Percentiles rank a stretch among this genome's conserved stretches.
These are phyloP conservation scores for Excoecaria cochinchinensis DNA, from an alignment of 345 rosid genomes.

Conservation along the genomic window DNA sequence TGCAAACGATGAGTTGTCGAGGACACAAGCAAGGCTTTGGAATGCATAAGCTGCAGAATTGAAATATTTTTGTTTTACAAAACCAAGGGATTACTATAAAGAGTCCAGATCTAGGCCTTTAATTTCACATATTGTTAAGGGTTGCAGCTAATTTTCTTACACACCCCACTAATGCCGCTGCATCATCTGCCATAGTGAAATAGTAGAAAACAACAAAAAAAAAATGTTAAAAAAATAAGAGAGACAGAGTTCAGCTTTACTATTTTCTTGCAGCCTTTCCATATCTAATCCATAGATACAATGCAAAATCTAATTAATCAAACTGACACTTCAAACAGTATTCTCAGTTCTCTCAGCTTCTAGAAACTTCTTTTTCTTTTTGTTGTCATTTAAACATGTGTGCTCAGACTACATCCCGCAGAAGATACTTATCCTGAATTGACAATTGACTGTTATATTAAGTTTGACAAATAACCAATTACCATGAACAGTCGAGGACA, in stretches of 20 bases:
- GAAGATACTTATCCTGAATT: neutral
- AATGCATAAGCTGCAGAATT: neutral
- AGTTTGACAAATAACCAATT: neutral
- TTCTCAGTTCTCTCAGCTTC: neutral
- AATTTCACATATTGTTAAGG: neutral
- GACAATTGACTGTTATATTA: neutral
- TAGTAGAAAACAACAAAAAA: neutral
- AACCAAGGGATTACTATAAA: neutral
- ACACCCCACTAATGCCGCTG: neutral
- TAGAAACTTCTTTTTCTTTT: neutral
- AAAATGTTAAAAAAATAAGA: neutral
- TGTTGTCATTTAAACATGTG: neutral
- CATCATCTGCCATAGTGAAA: neutral
- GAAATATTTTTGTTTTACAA: neutral
- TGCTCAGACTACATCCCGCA: neutral
- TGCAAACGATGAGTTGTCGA: neutral
- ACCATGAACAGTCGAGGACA: no score
- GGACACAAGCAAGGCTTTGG: neutral
- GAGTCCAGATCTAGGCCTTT: neutral
- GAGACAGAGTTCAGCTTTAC: constrained; percentile 19
- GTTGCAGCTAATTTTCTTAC: neutral
- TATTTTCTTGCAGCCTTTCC: neutral
- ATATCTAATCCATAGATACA: neutral
- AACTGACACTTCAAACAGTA: neutral
- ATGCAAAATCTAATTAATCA: neutral